These are phyloP conservation scores for Eucalyptus leucophloia DNA, from an alignment of 345 rosid species.

Conservation along the genomic window DNA sequence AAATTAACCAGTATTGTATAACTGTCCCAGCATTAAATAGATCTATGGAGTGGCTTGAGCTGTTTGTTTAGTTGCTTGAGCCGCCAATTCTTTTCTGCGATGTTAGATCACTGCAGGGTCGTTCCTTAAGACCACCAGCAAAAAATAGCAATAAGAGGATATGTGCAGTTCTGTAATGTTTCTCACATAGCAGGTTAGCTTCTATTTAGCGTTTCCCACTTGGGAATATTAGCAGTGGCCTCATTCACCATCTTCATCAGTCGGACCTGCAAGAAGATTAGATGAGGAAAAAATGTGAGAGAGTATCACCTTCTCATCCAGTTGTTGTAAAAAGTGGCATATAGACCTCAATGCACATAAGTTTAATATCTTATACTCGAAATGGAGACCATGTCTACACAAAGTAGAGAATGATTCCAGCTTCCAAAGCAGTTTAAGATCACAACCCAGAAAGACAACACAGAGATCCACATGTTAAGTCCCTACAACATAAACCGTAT, in stretches of 20 bases:
- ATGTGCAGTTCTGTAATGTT: neutral
- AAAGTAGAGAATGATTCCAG: neutral
- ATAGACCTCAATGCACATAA: neutral
- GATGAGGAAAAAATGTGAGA: neutral
- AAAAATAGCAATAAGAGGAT: neutral
- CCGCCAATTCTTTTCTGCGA: neutral
- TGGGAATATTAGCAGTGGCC: constrained; percentile 63
- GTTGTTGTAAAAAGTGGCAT: neutral
- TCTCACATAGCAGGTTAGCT: constrained; percentile 1
- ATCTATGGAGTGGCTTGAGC: neutral
- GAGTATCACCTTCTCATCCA: neutral
- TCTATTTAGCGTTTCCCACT: constrained; percentile 28
- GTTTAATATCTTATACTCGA: neutral
- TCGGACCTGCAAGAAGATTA: constrained; percentile 28
- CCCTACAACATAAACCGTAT: neutral
- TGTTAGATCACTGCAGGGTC: neutral
- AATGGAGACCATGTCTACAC: neutral
- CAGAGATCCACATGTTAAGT: neutral
- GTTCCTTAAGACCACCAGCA: neutral
- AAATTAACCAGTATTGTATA: neutral
- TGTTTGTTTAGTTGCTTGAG: neutral
- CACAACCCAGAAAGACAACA: neutral
- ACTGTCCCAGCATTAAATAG: neutral
- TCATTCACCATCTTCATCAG: constrained; percentile 61
- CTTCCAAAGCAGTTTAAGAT: neutral